phyloP scores from a whole-genome alignment of 169 alveolate genomes.

The Babesia gibsoni region DNA sequence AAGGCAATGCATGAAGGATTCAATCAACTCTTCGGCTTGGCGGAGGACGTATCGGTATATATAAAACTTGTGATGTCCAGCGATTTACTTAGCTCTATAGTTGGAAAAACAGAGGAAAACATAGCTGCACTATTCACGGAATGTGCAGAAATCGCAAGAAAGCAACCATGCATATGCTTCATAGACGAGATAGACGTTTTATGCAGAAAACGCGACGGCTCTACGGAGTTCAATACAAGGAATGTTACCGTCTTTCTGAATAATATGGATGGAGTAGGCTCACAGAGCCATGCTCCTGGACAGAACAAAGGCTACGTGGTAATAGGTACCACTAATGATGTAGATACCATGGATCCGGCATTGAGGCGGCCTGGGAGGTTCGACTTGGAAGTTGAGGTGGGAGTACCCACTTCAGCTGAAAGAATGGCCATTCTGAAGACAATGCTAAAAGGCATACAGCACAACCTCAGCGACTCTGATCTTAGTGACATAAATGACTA shows the following conservation, averaged over 20 bases:
- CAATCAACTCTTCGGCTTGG: constrained; percentile 12
- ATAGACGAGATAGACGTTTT: constrained; percentile 77
- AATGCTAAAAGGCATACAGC: constrained; percentile 61
- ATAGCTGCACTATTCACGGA: constrained; percentile 29
- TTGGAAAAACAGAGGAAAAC: constrained; percentile 47
- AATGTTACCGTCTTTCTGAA: constrained; percentile 44
- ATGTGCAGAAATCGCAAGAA: constrained; percentile 13
- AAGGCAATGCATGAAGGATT: constrained; percentile 20
- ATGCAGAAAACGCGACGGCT: constrained; percentile 62
- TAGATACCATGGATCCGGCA: constrained; percentile 88
- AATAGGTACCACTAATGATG: constrained; percentile 91
- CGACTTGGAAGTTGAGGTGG: constrained; percentile 92
- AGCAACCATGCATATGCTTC: constrained; percentile 51
- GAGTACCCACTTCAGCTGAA: constrained; percentile 88
- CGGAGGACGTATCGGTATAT: background rate
- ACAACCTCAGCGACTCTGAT: constrained; percentile 55
- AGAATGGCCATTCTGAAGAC: constrained; percentile 84
- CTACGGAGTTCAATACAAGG: constrained; percentile 13
- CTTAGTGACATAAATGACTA: constrained; percentile 61
- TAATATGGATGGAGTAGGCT: constrained; percentile 45
- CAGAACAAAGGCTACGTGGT: constrained; percentile 63
- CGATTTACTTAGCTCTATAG: constrained; percentile 26
- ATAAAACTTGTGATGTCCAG: constrained; percentile 45
- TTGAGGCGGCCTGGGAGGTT: constrained; percentile 95
- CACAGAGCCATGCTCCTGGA: background rate